Conservation (phyloP, 1,284 basidiomycete genomes). For the Gymnopus androsaceus region DNA sequence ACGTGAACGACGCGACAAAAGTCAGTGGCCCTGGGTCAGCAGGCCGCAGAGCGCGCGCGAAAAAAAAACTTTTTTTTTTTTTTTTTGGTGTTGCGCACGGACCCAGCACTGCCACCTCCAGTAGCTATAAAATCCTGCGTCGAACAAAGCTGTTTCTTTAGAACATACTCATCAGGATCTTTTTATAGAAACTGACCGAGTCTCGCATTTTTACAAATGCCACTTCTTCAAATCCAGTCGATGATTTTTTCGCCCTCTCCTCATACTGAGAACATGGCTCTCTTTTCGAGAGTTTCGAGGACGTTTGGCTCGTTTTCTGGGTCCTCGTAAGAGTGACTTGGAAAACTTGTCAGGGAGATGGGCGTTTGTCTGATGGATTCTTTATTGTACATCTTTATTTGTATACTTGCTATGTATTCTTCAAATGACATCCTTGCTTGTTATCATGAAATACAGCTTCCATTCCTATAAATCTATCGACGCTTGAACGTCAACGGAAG, state of each 20-base stretch:
- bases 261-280: conserved; percentile 75
- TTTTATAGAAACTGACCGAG: conserved; percentile 89
- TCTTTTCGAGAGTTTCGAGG: conserved; percentile 56
- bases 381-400: no score
- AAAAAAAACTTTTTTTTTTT: no score
- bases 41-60: no score
- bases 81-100: no score
- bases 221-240: conserved; percentile 79
- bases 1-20: no score
- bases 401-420: no score
- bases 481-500: no score
- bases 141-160: conserved; percentile 40
- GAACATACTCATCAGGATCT: conserved; percentile 90
- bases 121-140: conserved; percentile 40
- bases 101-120: no score
- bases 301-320: conserved; percentile 58
- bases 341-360: conserved; percentile 56
- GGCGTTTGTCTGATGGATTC: conserved; percentile 79
- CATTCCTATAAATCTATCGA: no score
- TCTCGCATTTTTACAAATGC: conserved; percentile 87
- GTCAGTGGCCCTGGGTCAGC: no score
- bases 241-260: conserved; percentile 75
- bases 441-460: no score
- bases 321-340: conserved; percentile 39
- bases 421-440: no score